Evolutionary conservation across 1,284 basidiomycete genomes (phyloP), one percentile per base, ranked within the genome.

Genomic region (Austroboletus niveus): DNA sequence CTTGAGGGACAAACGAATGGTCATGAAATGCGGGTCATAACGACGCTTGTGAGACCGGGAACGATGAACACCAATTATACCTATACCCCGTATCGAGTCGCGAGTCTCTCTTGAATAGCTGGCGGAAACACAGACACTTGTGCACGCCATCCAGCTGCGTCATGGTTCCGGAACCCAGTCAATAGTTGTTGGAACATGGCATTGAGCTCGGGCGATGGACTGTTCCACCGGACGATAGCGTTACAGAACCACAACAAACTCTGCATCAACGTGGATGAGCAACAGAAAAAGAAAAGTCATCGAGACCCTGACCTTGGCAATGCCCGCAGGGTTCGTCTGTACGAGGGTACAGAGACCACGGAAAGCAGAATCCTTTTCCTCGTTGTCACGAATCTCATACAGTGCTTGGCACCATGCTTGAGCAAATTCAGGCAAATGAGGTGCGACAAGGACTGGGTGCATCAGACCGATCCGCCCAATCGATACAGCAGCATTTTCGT

Each of bases 331-430:
- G 68, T 98, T 98, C 46, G 85, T 84, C 71, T 95, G 91, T 58
- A 99, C 94, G 55, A 98, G 87, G 49, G 93, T 93, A 73, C 97
- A 99, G 62, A 99, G 82, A 2, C 97, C 97, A 53, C 94, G 80
- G 82, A 99, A 99, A 6, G 97, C 97, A n/a, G 94, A 97, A 67
- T 98, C 97, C 75, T 99, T 99, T 76, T 99, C 97, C 62, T 99
- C 96, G 66, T 99, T 99, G 69, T 99, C 97, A 61, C 97, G 90
- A 70, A 99, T 99, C 70, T 99, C 97, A 72, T 95, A 95, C 52
- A 99, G 74, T 8, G 96, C 94, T 61, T 94, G 90, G 71, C 96
- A 98, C 97, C 97, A 99, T 10, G 89, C 86, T 69, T 94, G 90
- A 9, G 94, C 93, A 70, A 97, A 99, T 58, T 92, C 87, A 7